Evolutionary conservation across 1,139 yeast species (phyloP).

Genomic region (Geotrichum cucujoidarum): DNA sequence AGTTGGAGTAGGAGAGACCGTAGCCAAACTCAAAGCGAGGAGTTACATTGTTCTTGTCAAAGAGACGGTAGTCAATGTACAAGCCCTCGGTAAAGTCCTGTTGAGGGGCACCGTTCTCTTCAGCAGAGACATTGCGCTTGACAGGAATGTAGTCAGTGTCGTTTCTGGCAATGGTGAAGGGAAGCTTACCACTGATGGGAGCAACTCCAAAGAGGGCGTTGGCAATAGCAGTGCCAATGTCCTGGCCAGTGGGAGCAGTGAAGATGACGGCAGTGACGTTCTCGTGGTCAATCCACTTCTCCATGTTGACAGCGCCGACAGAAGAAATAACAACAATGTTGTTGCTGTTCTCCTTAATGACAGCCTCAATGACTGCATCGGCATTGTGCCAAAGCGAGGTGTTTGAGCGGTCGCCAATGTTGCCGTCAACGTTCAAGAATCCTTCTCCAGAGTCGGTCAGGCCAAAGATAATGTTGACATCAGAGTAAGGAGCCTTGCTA

Average conservation of each 20-base stretch:
- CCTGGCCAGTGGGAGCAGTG: slow-evolving; percentile 58
- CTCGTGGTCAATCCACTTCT: slow-evolving; percentile 54
- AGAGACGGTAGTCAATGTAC: slow-evolving; percentile 48
- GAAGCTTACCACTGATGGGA: slow-evolving; percentile 59
- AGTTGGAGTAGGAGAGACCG: slow-evolving; percentile 55
- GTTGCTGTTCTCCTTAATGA: slow-evolving; percentile 48
- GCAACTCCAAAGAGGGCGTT: slow-evolving; percentile 53
- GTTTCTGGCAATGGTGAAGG: slow-evolving; percentile 58
- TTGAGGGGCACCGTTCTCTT: slow-evolving; percentile 40
- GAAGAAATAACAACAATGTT: slow-evolving; percentile 55
- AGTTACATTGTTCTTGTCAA: slow-evolving; percentile 51
- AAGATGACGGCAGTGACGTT: slow-evolving; percentile 54
- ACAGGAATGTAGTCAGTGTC: slow-evolving; percentile 51
- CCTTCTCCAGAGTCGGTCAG: slow-evolving; percentile 56
- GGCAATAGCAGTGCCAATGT: slow-evolving; percentile 45
- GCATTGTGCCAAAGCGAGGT: slow-evolving; percentile 57
- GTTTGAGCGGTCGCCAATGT: slow-evolving; percentile 53
- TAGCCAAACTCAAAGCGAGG: slow-evolving; percentile 60
- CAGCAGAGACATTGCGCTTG: slow-evolving; percentile 34
- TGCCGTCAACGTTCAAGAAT: slow-evolving; percentile 52
- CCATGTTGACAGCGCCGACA: slow-evolving; percentile 58
- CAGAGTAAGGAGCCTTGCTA: slow-evolving; percentile 47
- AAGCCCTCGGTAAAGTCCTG: slow-evolving; percentile 36
- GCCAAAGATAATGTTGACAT: slow-evolving; percentile 44
- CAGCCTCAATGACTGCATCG: slow-evolving; percentile 47